A percentile compares a stretch with the other conserved stretches of the same genome.
phyloP scores from a whole-genome alignment of 1,284 basidiomycete genomes.

The Apiotrichum veenhuisii region DNA sequence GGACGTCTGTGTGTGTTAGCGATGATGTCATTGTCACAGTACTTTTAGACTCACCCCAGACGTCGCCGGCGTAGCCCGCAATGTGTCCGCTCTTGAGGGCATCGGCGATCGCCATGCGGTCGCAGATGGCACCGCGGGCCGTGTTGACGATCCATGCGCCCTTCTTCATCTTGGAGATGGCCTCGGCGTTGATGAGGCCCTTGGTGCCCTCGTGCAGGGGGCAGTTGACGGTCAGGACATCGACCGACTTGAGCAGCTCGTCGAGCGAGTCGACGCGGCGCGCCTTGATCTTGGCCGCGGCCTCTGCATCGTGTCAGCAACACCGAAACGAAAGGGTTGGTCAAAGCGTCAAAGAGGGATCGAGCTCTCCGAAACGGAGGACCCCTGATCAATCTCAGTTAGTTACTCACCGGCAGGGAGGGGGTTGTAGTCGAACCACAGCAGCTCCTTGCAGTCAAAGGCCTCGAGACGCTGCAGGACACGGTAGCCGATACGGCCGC shows the following conservation, averaged over 20 bases:
- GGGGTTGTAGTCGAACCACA: constrained; percentile 88
- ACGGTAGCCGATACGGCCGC: constrained; percentile 81
- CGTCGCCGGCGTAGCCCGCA: constrained; percentile 65
- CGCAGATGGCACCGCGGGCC: constrained; percentile 87
- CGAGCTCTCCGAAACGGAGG: not conserved
- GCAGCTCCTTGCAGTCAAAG: constrained; percentile 85
- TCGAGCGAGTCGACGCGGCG: constrained; percentile 77
- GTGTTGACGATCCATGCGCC: constrained; percentile 89
- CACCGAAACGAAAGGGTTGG: too few species aligned
- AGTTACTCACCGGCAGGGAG: constrained; percentile 60
- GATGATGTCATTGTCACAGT: not conserved
- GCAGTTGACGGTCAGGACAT: constrained; percentile 60
- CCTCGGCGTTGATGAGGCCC: constrained; percentile 75
- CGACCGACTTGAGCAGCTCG: constrained; percentile 69
- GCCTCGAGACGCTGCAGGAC: constrained; percentile 81
- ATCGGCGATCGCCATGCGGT: constrained; percentile 71
- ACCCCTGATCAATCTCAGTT: not conserved
- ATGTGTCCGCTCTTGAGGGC: constrained; percentile 77
- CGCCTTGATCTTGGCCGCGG: constrained; percentile 66
- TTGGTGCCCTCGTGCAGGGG: constrained; percentile 84
- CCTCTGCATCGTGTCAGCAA: constrained; percentile 52
- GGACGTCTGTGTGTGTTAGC: constrained; percentile 56
- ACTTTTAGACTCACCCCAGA: constrained; percentile 52
- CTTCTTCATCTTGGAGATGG: constrained; percentile 86
- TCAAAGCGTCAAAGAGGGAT: too few species aligned